Base-by-base conservation (phyloP, 495 filamentous ascomycete species). In the Lasiosphaeriaceae sp. region DNA sequence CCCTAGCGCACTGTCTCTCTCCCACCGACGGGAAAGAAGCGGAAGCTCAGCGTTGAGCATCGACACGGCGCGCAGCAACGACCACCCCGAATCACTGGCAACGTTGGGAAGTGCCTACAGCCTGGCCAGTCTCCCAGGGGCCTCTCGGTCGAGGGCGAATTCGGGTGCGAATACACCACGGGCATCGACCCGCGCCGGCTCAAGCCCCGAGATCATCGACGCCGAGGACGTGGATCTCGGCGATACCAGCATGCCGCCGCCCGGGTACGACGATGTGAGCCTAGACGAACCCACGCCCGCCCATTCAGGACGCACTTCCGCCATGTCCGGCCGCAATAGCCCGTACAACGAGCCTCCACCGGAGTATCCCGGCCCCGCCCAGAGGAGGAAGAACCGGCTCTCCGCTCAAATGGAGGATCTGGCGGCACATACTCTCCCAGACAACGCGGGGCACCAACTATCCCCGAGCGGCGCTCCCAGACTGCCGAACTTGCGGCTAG, bases 201-300 rank as follows among this genome's bases (percentile, higher is more conserved):
- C 77, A 11, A 68, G 66, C 24, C 63, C 72, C 19, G 71, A 72
- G 47, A 71, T 77, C 5, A 75, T 76, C 20, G 74, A 77, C 47
- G 69, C 72, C 43, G 66, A 73, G 23, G 67, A 77, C 63, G 71
- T 69, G 16, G 72, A 83, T 64, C 59, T 82, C 49, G 70, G 80
- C 61, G 73, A 77, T 50, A 56, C 66, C 52, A 65, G 74, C 56
- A 74, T 84, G 66, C 79, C 73, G 21, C 76, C 77, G 1, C 80
- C 80, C 1, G 79, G 72, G 16, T 83, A 83, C 59, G 80, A 83
- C 55, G 77, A 82, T 45, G 78, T 83, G 4, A 77, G 75, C 55
- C 57, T 83, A 23, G 74, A 75, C 41, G 76, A 78, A 50, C 23
- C 61, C 23, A 65, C 68, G 50, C 56, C 63, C 31, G 52, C 45